These are phyloP conservation scores for Cordia subcordata DNA, from an alignment of 257 asterid species.

Conservation along the genomic window DNA sequence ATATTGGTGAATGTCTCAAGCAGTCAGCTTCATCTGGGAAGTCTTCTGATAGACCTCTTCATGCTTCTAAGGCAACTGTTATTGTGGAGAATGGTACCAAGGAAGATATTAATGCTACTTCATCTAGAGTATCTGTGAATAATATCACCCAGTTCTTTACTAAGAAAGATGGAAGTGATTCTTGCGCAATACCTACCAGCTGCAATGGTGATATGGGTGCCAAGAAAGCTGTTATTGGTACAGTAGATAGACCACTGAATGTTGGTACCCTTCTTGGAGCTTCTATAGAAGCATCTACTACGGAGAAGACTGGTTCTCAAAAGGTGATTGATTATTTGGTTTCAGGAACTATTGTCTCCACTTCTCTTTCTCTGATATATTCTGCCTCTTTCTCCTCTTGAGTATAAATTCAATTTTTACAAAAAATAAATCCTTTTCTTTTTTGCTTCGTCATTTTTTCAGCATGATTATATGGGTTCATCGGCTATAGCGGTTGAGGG, in stretches of 20 bases:
- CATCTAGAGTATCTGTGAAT: slow-evolving; percentile 19
- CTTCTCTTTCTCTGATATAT: background rate
- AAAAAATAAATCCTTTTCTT: background rate
- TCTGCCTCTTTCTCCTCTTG: background rate
- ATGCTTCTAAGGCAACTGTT: slow-evolving; percentile 14
- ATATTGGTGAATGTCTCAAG: slow-evolving; percentile 15
- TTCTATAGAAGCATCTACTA: slow-evolving; percentile 14
- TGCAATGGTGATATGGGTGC: slow-evolving; percentile 5
- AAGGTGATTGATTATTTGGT: slow-evolving; percentile 34
- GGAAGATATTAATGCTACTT: slow-evolving; percentile 26
- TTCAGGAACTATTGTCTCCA: background rate
- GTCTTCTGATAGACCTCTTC: slow-evolving; percentile 26
- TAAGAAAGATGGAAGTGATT: slow-evolving; percentile 24
- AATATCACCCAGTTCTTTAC: slow-evolving; percentile 18
- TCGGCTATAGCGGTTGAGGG: background rate
- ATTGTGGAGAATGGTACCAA: slow-evolving; percentile 11
- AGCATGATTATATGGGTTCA: slow-evolving; percentile 9
- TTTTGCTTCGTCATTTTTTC: background rate
- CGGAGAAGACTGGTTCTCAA: slow-evolving; percentile 14
- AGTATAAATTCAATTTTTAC: background rate
- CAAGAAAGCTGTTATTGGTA: slow-evolving; percentile 16
- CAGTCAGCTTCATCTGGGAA: slow-evolving; percentile 16
- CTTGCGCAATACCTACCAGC: slow-evolving; percentile 15
- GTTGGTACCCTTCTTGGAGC: slow-evolving; percentile 9
- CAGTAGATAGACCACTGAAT: slow-evolving; percentile 17